Conservation (phyloP, 169 alveolate genomes). For the Cryptosporidium ryanae region DNA sequence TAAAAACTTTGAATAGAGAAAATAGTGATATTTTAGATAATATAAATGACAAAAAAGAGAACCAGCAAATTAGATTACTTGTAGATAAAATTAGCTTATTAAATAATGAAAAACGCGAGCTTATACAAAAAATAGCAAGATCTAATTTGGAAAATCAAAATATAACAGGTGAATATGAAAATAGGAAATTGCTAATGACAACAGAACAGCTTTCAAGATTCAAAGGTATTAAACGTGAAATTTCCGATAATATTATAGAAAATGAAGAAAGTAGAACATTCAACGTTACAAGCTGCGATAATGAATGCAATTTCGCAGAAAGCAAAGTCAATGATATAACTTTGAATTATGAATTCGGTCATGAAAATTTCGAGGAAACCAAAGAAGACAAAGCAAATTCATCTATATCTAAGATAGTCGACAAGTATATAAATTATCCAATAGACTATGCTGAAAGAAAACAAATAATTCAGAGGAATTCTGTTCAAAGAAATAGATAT, state of each 20-base stretch:
- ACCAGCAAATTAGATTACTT: slow-evolving; percentile 1
- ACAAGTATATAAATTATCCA: slow-evolving; percentile 57
- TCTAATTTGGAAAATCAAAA: not conserved
- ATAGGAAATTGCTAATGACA: not conserved
- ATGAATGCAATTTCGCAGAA: not conserved
- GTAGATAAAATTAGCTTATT: not conserved
- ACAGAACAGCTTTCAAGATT: not conserved
- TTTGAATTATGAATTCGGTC: not conserved
- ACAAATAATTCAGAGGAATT: slow-evolving; percentile 43
- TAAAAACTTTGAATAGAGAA: slow-evolving; percentile 6
- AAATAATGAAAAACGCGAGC: slow-evolving; percentile 21
- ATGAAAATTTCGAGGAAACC: not conserved
- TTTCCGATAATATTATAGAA: not conserved
- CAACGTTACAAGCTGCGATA: not conserved
- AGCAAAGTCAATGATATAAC: not conserved
- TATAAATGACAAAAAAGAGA: slow-evolving; percentile 7
- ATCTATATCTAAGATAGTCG: slow-evolving; percentile 37
- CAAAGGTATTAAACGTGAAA: not conserved
- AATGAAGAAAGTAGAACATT: not conserved
- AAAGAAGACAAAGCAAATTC: not conserved
- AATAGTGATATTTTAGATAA: slow-evolving; percentile 16
- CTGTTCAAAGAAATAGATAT: slow-evolving; percentile 63
- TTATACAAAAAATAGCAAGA: slow-evolving; percentile 47
- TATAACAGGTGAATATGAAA: too few species aligned
- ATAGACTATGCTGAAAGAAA: slow-evolving; percentile 14